Evolutionary conservation across 176 grass and related monocot species (phyloP).

Genomic region (Hsuehochloa calcarea): DNA sequence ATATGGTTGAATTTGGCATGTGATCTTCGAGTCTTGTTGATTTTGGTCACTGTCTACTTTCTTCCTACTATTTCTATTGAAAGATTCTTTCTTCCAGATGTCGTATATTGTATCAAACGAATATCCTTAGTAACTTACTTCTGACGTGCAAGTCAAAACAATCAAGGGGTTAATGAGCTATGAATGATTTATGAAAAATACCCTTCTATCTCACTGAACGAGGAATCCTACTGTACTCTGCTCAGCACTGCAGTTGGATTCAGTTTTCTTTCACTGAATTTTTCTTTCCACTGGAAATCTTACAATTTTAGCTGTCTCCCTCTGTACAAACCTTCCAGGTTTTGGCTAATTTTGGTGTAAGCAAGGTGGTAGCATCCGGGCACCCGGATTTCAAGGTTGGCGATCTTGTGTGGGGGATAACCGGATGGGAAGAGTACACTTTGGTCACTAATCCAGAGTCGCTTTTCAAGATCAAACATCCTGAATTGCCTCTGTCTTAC

Average conservation of each 20-base stretch:
- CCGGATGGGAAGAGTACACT: conserved; percentile 69
- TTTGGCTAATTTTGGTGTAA: conserved; percentile 22
- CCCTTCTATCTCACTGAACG: background rate
- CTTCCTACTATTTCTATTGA: no score
- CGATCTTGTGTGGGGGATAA: background rate
- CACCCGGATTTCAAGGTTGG: conserved; percentile 47
- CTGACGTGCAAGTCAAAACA: background rate
- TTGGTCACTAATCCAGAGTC: conserved; percentile 37
- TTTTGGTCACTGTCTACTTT: no score
- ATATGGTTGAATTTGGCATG: no score
- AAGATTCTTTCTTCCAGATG: no score
- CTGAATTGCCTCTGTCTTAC: conserved; percentile 66
- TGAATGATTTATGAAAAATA: background rate
- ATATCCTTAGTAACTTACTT: background rate
- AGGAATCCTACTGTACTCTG: background rate
- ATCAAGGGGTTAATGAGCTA: background rate
- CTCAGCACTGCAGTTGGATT: background rate
- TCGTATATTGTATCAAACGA: no score
- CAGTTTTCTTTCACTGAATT: background rate
- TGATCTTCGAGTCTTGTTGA: no score
- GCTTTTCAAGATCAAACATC: conserved; percentile 55
- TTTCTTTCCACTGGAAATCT: background rate
- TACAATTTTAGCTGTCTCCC: background rate
- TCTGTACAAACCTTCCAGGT: background rate
- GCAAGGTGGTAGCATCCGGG: conserved; percentile 58